Evolutionary conservation across 2,329 filamentous ascomycete species (phyloP), one percentile per base, ranked within the genome.

Genomic region (Magnaporthiopsis poae): DNA sequence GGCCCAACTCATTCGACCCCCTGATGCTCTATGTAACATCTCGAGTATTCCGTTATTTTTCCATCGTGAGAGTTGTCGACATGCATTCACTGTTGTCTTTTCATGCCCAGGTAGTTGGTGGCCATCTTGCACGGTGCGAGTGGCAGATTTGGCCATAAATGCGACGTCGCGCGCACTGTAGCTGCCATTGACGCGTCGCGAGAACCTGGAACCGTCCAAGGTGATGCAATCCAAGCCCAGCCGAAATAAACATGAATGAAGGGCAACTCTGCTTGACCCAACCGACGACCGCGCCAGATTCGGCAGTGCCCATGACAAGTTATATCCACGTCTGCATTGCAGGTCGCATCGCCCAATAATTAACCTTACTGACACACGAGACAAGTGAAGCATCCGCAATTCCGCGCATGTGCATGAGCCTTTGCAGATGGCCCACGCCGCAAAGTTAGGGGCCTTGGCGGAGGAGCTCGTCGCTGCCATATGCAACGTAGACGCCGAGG

Each of bases 381-480:
- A 21, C n/a, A 15, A 52, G 18, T 25, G 21, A 56, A 25, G 46
- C 46, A 56, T 21, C n/a, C 13, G n/a, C 46, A 21, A 56, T 13
- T 21, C 21, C n/a, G 46, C 46, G 8, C n/a, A 56, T 56, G 46
- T 25, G 46, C 46, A n/a, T 56, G 46, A 56, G 8, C 18, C 46
- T 56, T 56, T 56, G 46, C 46, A 25, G 25, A 96, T 96, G 90
- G 86, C 90, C 52, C 88, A 90, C 76, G 82, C 87, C 71, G 86
- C 88, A 69, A 84, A 81, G 73, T 77, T 93, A 66, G 83, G 82
- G 63, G 80, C 82, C 66, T 80, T 93, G 71, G 86, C 86, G 1
- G 89, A 90, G 69, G 86, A 92, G 73, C 84, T 96, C 39, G 83
- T 96, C 68, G 81, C 84, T 60, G 80, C 84, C 60, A 79, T 92